These are phyloP conservation scores for Coffea canephora DNA, from an alignment of 257 asterid species.

Conservation along the genomic window DNA sequence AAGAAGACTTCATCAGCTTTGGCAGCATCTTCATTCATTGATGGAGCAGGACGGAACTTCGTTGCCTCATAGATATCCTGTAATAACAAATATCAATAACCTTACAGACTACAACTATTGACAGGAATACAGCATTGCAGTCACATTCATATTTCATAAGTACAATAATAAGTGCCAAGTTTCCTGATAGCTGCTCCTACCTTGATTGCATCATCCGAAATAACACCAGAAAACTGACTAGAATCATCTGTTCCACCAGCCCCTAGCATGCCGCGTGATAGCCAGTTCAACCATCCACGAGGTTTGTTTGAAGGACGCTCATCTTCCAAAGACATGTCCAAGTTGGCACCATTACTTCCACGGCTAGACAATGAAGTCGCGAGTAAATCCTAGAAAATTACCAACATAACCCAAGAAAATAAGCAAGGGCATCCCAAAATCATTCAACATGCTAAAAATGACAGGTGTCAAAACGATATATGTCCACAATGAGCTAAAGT, in stretches of 20 bases:
- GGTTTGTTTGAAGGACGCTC: slow-evolving; percentile 65
- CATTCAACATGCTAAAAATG: not conserved
- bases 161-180: not conserved
- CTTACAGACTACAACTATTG: not conserved
- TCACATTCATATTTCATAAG: not conserved
- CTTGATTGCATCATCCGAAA: slow-evolving; percentile 91
- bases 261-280: slow-evolving; percentile 97
- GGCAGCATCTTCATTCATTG: slow-evolving; percentile 51
- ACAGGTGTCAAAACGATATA: slow-evolving; percentile 4
- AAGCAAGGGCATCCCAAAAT: slow-evolving; percentile 13
- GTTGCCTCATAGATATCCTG: slow-evolving; percentile 98
- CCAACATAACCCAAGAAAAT: slow-evolving; percentile 12
- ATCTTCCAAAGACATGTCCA: slow-evolving; percentile 57
- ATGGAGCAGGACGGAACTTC: slow-evolving; percentile 70
- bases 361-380: slow-evolving; percentile 41
- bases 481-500: not conserved
- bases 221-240: slow-evolving; percentile 84
- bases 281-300: slow-evolving; percentile 98
- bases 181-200: slow-evolving; percentile 23
- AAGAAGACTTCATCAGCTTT: slow-evolving; percentile 54
- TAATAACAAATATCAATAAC: slow-evolving; percentile 18
- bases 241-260: slow-evolving; percentile 96
- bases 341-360: slow-evolving; percentile 47
- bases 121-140: not conserved
- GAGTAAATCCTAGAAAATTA: slow-evolving; percentile 61